Percentiles rank a stretch among this genome's conserved stretches.
Evolutionary conservation across 495 filamentous ascomycete genomes (phyloP).

Genomic region (Amniculicola lignicola): DNA sequence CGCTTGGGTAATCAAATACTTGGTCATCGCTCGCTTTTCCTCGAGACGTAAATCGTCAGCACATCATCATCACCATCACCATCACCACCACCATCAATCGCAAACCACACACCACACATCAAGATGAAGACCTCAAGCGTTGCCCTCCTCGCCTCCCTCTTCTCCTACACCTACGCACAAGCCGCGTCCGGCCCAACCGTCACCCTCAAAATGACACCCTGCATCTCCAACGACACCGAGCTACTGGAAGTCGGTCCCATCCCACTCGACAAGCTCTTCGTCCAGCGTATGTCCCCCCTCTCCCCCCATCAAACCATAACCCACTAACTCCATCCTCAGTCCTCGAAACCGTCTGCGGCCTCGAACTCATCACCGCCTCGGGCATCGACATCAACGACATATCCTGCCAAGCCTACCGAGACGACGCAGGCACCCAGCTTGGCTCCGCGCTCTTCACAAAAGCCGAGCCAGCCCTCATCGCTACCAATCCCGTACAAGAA

Average conservation of each 20-base stretch:
- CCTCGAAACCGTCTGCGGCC: slow-evolving; percentile 26
- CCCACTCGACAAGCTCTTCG: slow-evolving; percentile 14
- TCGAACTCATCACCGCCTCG: slow-evolving; percentile 20
- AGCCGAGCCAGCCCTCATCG: slow-evolving; percentile 14
- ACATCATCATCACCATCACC: neutral
- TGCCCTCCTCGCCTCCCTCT: slow-evolving; percentile 6
- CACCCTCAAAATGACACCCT: slow-evolving; percentile 14
- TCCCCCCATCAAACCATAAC: neutral
- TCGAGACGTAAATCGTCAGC: neutral
- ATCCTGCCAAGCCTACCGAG: slow-evolving; percentile 24
- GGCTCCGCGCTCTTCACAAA: slow-evolving; percentile 13
- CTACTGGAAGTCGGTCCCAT: slow-evolving; percentile 13
- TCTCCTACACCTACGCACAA: too few relatives aligned
- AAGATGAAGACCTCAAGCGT: slow-evolving; percentile 19
- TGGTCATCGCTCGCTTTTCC: neutral
- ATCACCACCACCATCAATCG: neutral
- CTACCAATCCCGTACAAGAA: slow-evolving; percentile 28
- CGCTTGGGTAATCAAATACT: too few relatives aligned
- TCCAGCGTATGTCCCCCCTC: slow-evolving; percentile 9
- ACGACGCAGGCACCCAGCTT: slow-evolving; percentile 11
- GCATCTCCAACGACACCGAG: slow-evolving; percentile 7
- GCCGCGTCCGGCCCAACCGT: slow-evolving; percentile 9
- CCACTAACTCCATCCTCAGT: slow-evolving; percentile 13
- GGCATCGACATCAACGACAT: slow-evolving; percentile 8
- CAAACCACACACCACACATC: neutral